These are phyloP conservation scores for Purshia tridentata DNA, from an alignment of 306 rosid species.

Conservation along the genomic window DNA sequence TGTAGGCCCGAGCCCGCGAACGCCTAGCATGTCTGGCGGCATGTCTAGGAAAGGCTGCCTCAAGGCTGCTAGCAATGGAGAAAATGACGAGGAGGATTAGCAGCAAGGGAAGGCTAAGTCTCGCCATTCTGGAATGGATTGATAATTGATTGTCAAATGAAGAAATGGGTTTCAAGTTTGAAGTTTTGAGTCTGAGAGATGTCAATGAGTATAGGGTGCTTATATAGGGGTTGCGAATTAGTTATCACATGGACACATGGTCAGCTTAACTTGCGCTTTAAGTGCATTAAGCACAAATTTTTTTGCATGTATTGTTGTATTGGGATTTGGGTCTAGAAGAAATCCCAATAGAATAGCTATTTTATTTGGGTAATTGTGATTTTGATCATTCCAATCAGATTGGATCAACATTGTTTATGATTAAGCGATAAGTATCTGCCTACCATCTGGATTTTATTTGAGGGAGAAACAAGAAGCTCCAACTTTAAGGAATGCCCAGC, in stretches of 20 bases:
- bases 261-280: slow-evolving; percentile 26
- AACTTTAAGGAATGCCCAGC: slow-evolving; percentile 3
- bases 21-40: background rate
- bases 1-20: slow-evolving; percentile 27
- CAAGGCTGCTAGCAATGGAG: slow-evolving; percentile 7
- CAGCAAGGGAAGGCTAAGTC: slow-evolving; percentile 20
- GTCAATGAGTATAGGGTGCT: background rate
- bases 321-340: background rate
- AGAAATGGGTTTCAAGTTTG: background rate
- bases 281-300: slow-evolving; percentile 24
- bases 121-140: slow-evolving; percentile 38
- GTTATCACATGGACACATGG: slow-evolving; percentile 28
- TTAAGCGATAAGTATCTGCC: slow-evolving; percentile 10
- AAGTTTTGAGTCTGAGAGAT: slow-evolving; percentile 12
- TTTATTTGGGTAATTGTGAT: too few relatives aligned
- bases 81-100: slow-evolving; percentile 24
- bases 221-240: slow-evolving; percentile 26
- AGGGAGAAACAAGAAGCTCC: background rate
- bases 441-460: background rate
- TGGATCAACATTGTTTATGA: slow-evolving; percentile 6
- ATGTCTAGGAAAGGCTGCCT: slow-evolving; percentile 15
- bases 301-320: background rate
- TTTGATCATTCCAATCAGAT: background rate
- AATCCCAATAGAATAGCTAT: background rate
- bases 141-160: background rate